Percentiles rank a stretch among this genome's conserved stretches.
These are phyloP conservation scores for Calendula officinalis DNA, from an alignment of 129 eudicot species.

Conservation along the genomic window DNA sequence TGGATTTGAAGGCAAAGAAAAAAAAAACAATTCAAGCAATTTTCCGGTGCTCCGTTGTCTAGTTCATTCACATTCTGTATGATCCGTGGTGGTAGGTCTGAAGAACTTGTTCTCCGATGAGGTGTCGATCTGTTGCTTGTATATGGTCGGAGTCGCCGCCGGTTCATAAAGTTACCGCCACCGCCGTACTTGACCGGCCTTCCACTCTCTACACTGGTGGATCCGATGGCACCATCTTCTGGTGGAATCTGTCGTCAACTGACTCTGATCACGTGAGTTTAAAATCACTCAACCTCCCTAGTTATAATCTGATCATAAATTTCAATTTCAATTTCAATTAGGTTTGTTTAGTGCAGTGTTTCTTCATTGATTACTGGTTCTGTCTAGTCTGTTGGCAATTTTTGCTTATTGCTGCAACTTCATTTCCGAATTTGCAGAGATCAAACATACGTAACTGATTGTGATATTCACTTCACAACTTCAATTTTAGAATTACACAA, in stretches of 20 bases:
- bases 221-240: constrained; percentile 98
- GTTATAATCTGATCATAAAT: neutral
- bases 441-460: neutral
- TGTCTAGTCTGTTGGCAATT: neutral
- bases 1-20: too few species aligned
- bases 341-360: constrained; percentile 24
- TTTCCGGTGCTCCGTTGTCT: constrained; percentile 11
- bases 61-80: constrained; percentile 8
- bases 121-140: constrained; percentile 85
- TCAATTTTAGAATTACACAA: neutral
- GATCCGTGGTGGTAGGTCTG: constrained; percentile 22
- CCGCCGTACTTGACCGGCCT: constrained; percentile 63
- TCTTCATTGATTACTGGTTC: constrained; percentile 1
- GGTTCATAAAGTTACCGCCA: constrained; percentile 82
- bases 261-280: constrained; percentile 39
- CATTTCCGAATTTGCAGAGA: constrained; percentile 1
- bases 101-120: constrained; percentile 47
- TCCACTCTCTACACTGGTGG: constrained; percentile 96
- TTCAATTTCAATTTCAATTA: constrained; percentile 8
- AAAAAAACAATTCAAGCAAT: too few species aligned
- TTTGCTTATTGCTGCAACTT: constrained; percentile 11
- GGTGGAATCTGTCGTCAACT: constrained; percentile 70
- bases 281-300: neutral
- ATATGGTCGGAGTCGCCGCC: constrained; percentile 94
- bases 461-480: neutral